Percentiles rank a stretch among this genome's conserved stretches.
phyloP scores from a whole-genome alignment of 2,329 filamentous ascomycete species.

The Cladosporium sp. region DNA sequence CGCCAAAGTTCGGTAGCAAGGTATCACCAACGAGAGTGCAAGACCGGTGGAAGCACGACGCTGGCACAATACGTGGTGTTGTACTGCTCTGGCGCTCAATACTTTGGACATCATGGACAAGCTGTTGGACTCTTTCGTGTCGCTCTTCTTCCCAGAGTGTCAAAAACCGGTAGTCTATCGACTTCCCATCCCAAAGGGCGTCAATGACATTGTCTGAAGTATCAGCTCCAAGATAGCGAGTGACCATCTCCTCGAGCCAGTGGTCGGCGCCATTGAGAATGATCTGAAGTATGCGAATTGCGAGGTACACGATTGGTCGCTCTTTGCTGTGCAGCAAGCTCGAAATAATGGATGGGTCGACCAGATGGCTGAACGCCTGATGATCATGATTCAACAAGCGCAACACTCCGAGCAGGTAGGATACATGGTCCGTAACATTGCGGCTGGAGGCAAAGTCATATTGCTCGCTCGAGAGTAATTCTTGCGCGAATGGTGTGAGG shows the following conservation, averaged over 20 bases:
- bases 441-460: conserved; percentile 12
- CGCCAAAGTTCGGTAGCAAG: conserved; percentile 53
- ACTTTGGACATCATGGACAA: conserved; percentile 5
- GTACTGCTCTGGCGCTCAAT: neutral
- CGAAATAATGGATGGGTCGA: conserved; percentile 66
- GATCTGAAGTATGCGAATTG: conserved; percentile 74
- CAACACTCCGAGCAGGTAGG: conserved; percentile 64
- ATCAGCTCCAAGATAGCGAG: conserved; percentile 56
- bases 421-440: conserved; percentile 18
- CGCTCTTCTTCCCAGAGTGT: conserved; percentile 60
- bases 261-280: conserved; percentile 75
- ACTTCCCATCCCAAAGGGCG: conserved; percentile 69
- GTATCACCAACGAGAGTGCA: conserved; percentile 63
- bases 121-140: conserved; percentile 34
- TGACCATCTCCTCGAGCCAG: conserved; percentile 68
- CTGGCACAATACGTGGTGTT: neutral
- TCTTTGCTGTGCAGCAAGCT: conserved; percentile 58
- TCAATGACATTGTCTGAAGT: conserved; percentile 51
- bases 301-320: conserved; percentile 68
- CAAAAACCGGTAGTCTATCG: conserved; percentile 74
- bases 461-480: conserved; percentile 19
- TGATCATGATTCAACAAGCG: conserved; percentile 75
- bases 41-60: conserved; percentile 22
- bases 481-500: conserved; percentile 48
- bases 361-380: conserved; percentile 59